Percentiles rank a stretch among this genome's conserved stretches.
phyloP scores from a whole-genome alignment of 352 stramenopile genomes.

The Phytopythium kandeliae region DNA sequence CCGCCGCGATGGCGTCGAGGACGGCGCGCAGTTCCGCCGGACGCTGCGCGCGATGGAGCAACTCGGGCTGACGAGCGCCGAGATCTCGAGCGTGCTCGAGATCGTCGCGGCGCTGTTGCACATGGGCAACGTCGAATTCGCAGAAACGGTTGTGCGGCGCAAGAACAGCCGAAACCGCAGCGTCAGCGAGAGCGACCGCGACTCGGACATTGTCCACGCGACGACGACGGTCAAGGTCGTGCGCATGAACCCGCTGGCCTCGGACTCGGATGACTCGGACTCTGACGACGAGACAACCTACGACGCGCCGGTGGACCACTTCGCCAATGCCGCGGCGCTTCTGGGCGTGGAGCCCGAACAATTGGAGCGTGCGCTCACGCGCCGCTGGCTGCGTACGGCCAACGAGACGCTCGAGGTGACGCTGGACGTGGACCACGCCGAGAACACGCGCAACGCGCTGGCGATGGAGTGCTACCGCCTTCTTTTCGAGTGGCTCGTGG shows the following conservation, averaged over 20 bases:
- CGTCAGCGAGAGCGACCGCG: slow-evolving; percentile 7
- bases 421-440: slow-evolving; percentile 55
- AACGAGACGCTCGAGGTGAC: slow-evolving; percentile 71
- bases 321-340: slow-evolving; percentile 46
- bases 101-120: slow-evolving; percentile 83
- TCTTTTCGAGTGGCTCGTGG: slow-evolving; percentile 94
- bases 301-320: slow-evolving; percentile 18
- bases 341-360: slow-evolving; percentile 50
- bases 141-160: slow-evolving; percentile 6
- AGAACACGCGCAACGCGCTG: slow-evolving; percentile 84
- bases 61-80: slow-evolving; percentile 57
- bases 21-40: slow-evolving; percentile 55
- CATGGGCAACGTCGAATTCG: slow-evolving; percentile 83
- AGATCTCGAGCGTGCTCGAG: slow-evolving; percentile 61
- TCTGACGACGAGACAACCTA: not conserved
- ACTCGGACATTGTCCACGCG: slow-evolving; percentile 2
- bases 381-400: slow-evolving; percentile 50
- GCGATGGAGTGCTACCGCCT: slow-evolving; percentile 91
- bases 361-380: slow-evolving; percentile 56
- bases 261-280: not conserved
- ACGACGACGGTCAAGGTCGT: slow-evolving; percentile 4
- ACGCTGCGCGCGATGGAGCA: slow-evolving; percentile 66
- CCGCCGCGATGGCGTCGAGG: slow-evolving; percentile 62
- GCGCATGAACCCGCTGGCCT: not conserved
- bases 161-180: not conserved